Conservation (phyloP, 768 basidiomycete species). For the Tylopilus felleus region DNA sequence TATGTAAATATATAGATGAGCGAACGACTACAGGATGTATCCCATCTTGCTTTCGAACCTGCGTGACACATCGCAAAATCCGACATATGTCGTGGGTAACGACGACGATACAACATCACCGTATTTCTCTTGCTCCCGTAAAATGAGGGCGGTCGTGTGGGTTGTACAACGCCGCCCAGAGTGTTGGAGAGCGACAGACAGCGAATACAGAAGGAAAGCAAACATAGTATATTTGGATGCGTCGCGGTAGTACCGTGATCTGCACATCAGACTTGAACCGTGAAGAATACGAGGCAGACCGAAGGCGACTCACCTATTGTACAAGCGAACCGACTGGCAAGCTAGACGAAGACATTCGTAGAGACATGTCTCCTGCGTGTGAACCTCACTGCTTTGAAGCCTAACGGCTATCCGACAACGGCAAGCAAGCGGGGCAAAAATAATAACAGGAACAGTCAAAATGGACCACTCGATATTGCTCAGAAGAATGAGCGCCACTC, state of each 20-base stretch:
- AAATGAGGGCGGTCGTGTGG: constrained; percentile 93
- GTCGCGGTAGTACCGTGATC: not conserved
- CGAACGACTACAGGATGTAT: constrained; percentile 15
- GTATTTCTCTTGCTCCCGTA: constrained; percentile 75
- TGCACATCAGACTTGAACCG: not conserved
- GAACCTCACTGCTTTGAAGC: constrained; percentile 43
- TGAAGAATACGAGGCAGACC: not conserved
- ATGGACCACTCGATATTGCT: constrained; percentile 54
- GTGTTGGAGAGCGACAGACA: constrained; percentile 79
- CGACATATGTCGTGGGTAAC: constrained; percentile 37
- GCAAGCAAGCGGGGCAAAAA: constrained; percentile 41
- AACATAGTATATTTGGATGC: constrained; percentile 3
- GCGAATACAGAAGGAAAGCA: not conserved
- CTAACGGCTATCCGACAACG: constrained; percentile 23
- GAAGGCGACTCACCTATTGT: constrained; percentile 17
- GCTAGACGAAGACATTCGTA: not conserved
- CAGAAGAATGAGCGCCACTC: constrained; percentile 80
- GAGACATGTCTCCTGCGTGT: constrained; percentile 45
- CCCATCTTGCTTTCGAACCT: constrained; percentile 38
- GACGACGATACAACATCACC: constrained; percentile 23
- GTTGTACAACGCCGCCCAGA: constrained; percentile 76
- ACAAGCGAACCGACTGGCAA: not conserved
- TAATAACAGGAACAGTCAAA: constrained; percentile 32
- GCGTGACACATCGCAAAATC: constrained; percentile 26
- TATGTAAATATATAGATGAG: not conserved